phyloP scores from a whole-genome alignment of 495 filamentous ascomycete genomes.

The Penicillium egyptiacum region DNA sequence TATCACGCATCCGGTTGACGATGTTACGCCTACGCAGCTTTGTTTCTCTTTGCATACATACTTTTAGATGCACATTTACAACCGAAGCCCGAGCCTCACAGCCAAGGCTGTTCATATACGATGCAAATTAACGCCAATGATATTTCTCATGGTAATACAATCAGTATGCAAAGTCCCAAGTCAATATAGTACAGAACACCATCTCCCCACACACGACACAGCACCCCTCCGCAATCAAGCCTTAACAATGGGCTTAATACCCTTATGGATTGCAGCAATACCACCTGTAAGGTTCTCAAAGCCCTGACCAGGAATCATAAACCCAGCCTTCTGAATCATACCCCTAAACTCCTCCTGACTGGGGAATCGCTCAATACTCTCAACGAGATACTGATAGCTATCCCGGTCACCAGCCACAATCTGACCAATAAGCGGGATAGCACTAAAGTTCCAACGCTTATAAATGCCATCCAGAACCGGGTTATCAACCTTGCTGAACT shows the following conservation, averaged over 20 bases:
- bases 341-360: slow-evolving; percentile 76
- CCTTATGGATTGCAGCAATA: slow-evolving; percentile 94
- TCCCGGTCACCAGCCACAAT: slow-evolving; percentile 90
- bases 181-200: slow-evolving; percentile 5
- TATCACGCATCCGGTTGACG: slow-evolving; percentile 17
- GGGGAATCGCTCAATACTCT: slow-evolving; percentile 95
- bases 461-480: slow-evolving; percentile 78
- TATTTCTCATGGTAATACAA: slow-evolving; percentile 15
- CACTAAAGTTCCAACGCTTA: slow-evolving; percentile 92
- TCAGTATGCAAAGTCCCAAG: slow-evolving; percentile 4
- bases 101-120: not conserved
- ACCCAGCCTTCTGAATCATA: slow-evolving; percentile 89
- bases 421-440: slow-evolving; percentile 94
- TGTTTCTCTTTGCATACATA: slow-evolving; percentile 1
- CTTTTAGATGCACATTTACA: slow-evolving; percentile 9
- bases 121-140: slow-evolving; percentile 13
- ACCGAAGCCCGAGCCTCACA: not conserved
- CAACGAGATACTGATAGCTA: slow-evolving; percentile 97
- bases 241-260: slow-evolving; percentile 72
- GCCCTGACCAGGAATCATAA: slow-evolving; percentile 75
- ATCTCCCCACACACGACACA: not conserved
- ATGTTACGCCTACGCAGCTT: slow-evolving; percentile 21
- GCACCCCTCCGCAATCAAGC: slow-evolving; percentile 14
- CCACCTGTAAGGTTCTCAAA: slow-evolving; percentile 89
- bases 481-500: slow-evolving; percentile 84